Evolutionary conservation across 1,284 basidiomycete genomes (phyloP), one percentile per base, ranked within the genome.

Genomic region (Trichosporon faecale): DNA sequence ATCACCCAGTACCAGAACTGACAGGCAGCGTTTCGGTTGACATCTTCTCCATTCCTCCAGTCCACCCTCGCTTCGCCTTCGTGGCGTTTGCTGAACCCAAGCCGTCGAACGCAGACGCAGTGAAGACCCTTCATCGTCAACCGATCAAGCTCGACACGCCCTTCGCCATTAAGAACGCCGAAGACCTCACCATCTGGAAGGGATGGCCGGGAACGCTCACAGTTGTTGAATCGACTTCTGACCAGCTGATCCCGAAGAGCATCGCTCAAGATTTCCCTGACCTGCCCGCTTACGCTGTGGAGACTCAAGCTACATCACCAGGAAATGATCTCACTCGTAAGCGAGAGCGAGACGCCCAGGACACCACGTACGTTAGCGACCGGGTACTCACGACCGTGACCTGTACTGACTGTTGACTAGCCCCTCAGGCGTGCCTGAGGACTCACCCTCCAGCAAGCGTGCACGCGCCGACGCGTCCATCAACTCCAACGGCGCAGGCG

Each of bases 21-120:
- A 77, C 66, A n/a, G 1, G 25, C 69, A 84, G 82, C 60, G 67
- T 77, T 3, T 77, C 81, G 2, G 82, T 84, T 33, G 82, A 84
- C 73, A 82, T 84, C 67, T 83, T 82, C 67, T 80, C 81, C 64
- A 77, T 83, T 21, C 77, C 79, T 0, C 75, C 79, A 0, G 64
- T 73, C 25, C 73, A 76, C 55, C 79, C 79, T 11, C 79, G 82
- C 2, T 83, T 82, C 63, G 82, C 82, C 12, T 77, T 79, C 66
- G 78, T 84, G 21, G 75, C 79, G 1, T 84, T 77, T 67, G 70
- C 71, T 18, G 75, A 79, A n/a, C 72, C 76, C 1, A 25, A 63
- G 0, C 66, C 66, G 2, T 73, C 77, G 4, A 73, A 73, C 7
- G 61, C 74, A 1, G 63, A 71, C 1, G 82, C 80, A 0, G 78